These are phyloP conservation scores for Hirschfeldia incana DNA, from an alignment of 345 rosid genomes.

Conservation along the genomic window DNA sequence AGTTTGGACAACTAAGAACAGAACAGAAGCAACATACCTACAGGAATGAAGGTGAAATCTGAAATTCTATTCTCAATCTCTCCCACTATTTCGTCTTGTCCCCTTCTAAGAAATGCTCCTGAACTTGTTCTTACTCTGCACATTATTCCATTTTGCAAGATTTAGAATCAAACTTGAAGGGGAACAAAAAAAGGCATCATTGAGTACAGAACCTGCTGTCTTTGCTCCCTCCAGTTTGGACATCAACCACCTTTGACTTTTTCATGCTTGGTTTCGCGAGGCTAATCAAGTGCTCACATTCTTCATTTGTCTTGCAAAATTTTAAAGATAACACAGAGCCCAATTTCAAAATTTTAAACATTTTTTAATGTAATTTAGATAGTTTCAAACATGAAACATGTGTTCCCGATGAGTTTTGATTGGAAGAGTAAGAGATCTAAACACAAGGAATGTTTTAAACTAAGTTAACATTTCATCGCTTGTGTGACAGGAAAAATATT, in stretches of 20 bases:
- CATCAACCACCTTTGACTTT: slow-evolving; percentile 75
- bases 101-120: slow-evolving; percentile 74
- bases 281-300: slow-evolving; percentile 73
- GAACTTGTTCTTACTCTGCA: slow-evolving; percentile 82
- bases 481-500: not conserved
- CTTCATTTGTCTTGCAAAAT: slow-evolving; percentile 55
- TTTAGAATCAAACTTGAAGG: not conserved
- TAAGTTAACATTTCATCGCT: not conserved
- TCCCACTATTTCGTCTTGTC: slow-evolving; percentile 63
- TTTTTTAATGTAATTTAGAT: not conserved
- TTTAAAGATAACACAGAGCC: not conserved
- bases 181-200: not conserved
- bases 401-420: not conserved
- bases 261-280: slow-evolving; percentile 76
- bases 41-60: slow-evolving; percentile 74
- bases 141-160: not conserved
- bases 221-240: slow-evolving; percentile 63
- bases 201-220: slow-evolving; percentile 63
- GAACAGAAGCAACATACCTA: not conserved
- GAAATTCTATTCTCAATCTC: slow-evolving; percentile 80
- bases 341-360: not conserved
- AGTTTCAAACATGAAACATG: not conserved
- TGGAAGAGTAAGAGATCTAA: not conserved
- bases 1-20: not conserved
- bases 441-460: not conserved